These are phyloP conservation scores for Trichoderma gracile DNA, from an alignment of 2,329 filamentous ascomycete species.

Conservation along the genomic window DNA sequence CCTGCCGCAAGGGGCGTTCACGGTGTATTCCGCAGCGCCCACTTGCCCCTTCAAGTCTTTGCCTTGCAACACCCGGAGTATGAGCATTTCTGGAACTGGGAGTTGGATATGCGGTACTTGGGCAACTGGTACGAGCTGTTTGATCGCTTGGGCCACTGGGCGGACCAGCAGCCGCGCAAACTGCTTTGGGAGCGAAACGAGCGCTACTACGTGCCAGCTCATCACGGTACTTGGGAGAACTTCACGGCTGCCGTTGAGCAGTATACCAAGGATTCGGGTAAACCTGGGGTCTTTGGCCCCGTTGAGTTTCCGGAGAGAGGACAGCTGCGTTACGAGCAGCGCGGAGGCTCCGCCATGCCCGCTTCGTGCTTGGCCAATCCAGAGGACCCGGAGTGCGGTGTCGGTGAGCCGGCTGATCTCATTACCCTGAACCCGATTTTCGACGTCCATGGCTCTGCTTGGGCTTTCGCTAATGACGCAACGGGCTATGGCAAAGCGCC, in stretches of 20 bases:
- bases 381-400: slow-evolving; percentile 58
- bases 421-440: slow-evolving; percentile 79
- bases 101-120: slow-evolving; percentile 66
- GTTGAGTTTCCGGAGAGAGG: slow-evolving; percentile 52
- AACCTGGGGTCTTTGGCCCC: slow-evolving; percentile 69
- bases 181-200: slow-evolving; percentile 77
- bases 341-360: slow-evolving; percentile 55
- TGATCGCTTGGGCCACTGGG: slow-evolving; percentile 65
- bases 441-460: slow-evolving; percentile 68
- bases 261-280: slow-evolving; percentile 56
- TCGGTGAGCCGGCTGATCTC: slow-evolving; percentile 71
- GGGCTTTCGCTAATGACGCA: slow-evolving; percentile 70
- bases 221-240: slow-evolving; percentile 71
- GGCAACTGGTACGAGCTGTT: slow-evolving; percentile 74
- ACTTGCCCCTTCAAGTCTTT: slow-evolving; percentile 65
- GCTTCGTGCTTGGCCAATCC: slow-evolving; percentile 55
- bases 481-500: slow-evolving; percentile 64
- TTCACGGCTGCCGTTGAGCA: slow-evolving; percentile 66
- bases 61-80: slow-evolving; percentile 64
- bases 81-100: slow-evolving; percentile 69
- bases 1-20: slow-evolving; percentile 60
- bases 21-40: slow-evolving; percentile 67
- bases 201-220: slow-evolving; percentile 72
- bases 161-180: slow-evolving; percentile 65
- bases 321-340: slow-evolving; percentile 53